Evolutionary conservation across 1,284 basidiomycete genomes (phyloP).

Genomic region (Pseudozyma sp.): DNA sequence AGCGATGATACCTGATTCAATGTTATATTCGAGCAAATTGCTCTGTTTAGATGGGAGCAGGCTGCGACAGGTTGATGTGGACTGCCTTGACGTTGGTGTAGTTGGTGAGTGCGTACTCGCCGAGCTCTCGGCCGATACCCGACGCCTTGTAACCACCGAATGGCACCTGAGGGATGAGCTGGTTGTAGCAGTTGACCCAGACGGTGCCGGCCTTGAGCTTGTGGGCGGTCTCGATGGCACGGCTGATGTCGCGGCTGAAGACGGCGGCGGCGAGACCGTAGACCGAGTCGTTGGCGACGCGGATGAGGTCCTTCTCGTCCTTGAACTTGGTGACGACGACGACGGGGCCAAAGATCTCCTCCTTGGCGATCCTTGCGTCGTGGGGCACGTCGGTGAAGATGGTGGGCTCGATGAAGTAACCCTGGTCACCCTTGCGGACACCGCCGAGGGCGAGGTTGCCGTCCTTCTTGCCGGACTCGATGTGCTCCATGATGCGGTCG

Average conservation of each 20-base stretch:
- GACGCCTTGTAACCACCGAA: conserved; percentile 60
- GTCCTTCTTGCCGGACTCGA: conserved; percentile 84
- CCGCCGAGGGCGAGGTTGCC: conserved; percentile 81
- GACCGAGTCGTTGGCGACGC: conserved; percentile 81
- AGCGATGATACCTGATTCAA: too few species aligned
- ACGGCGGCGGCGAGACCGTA: conserved; percentile 89
- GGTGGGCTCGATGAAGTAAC: conserved; percentile 71
- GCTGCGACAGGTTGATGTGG: conserved; percentile 77
- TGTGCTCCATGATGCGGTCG: conserved; percentile 90
- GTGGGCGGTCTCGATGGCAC: conserved; percentile 81
- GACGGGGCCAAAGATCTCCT: conserved; percentile 81
- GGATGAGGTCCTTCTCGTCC: conserved; percentile 75
- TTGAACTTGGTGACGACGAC: conserved; percentile 73
- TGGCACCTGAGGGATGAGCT: conserved; percentile 44
- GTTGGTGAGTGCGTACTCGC: conserved; percentile 71
- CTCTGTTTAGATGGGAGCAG: conserved; percentile 51
- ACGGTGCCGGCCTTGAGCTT: conserved; percentile 84
- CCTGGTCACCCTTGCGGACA: conserved; percentile 74
- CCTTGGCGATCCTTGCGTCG: conserved; percentile 75
- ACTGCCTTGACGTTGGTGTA: conserved; percentile 86
- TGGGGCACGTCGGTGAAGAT: conserved; percentile 77
- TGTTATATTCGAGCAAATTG: too few species aligned
- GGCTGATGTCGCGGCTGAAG: conserved; percentile 82
- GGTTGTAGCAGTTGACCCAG: conserved; percentile 76
- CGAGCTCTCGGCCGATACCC: conserved; percentile 65